A percentile compares a stretch with the other conserved stretches of the same genome.
phyloP scores from a whole-genome alignment of 176 grass and related monocot species.

The Zea luxurians region DNA sequence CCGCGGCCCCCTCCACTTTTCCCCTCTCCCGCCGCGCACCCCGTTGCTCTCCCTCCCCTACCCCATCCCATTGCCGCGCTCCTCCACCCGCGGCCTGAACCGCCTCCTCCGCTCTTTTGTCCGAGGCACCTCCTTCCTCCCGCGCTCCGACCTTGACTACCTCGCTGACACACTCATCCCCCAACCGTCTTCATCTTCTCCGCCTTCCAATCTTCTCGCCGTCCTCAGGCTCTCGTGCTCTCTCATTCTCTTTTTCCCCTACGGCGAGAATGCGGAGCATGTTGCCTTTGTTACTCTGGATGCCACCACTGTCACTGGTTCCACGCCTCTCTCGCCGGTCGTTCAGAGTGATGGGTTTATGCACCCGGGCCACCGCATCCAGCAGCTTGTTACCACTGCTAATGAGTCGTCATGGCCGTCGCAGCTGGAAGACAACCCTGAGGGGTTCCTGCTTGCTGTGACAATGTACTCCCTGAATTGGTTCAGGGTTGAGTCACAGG shows the following conservation, averaged over 20 bases:
- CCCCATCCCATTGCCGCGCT: slow-evolving; percentile 3
- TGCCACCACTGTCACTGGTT: slow-evolving; percentile 2
- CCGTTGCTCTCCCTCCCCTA: slow-evolving; percentile 29
- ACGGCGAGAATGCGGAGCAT: slow-evolving; percentile 52
- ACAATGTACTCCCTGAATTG: slow-evolving; percentile 74
- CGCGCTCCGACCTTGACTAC: slow-evolving; percentile 29
- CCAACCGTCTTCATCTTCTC: slow-evolving; percentile 23
- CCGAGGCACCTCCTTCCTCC: slow-evolving; percentile 51
- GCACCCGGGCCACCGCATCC: slow-evolving; percentile 59
- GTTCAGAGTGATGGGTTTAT: slow-evolving; percentile 60
- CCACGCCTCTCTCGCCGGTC: slow-evolving; percentile 32
- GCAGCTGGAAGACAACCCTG: slow-evolving; percentile 2
- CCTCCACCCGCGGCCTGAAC: slow-evolving; percentile 14
- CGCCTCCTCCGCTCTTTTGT: slow-evolving; percentile 42
- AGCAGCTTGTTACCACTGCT: slow-evolving; percentile 42
- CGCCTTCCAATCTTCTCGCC: slow-evolving; percentile 50
- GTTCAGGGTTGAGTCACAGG: slow-evolving; percentile 60
- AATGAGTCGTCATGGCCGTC: slow-evolving; percentile 23
- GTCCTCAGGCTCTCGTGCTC: slow-evolving; percentile 15
- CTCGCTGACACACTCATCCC: slow-evolving; percentile 29
- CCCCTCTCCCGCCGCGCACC: slow-evolving; percentile 7
- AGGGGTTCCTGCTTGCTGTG: slow-evolving; percentile 70
- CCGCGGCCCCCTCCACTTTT: slow-evolving; percentile 38
- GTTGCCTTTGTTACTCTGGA: slow-evolving; percentile 44
- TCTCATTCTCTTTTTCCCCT: slow-evolving; percentile 55